Evolutionary conservation across 2,329 filamentous ascomycete genomes (phyloP).

Genomic region (Tolypocladium pustulatum): DNA sequence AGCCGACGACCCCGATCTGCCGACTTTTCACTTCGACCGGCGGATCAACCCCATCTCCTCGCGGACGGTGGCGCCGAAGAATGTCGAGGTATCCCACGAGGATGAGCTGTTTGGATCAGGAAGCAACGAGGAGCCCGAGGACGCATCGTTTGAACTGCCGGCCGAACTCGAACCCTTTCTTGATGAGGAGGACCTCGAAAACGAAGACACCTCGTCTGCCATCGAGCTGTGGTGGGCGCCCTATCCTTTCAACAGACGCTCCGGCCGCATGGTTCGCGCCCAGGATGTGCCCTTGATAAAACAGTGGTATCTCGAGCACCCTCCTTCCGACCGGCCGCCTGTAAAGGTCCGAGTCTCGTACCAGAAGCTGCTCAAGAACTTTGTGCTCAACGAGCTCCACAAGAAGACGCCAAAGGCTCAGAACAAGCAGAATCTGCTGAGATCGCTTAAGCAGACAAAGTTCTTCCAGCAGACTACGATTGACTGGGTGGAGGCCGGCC

Average conservation of each 20-base stretch:
- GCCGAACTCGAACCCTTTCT: conserved; percentile 77
- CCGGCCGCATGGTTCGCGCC: conserved; percentile 89
- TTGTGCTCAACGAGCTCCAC: conserved; percentile 91
- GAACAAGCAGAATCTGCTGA: conserved; percentile 85
- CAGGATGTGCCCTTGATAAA: conserved; percentile 96
- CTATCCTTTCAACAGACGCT: conserved; percentile 88
- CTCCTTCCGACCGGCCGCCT: conserved; percentile 71
- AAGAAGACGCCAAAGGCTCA: conserved; percentile 92
- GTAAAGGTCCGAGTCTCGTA: conserved; percentile 98
- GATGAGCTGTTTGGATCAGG: conserved; percentile 83
- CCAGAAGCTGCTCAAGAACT: conserved; percentile 94
- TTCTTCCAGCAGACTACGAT: conserved; percentile 99
- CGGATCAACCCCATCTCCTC: conserved; percentile 96
- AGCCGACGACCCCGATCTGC: conserved; percentile 77
- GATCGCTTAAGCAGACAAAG: conserved; percentile 87
- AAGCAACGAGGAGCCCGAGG: conserved; percentile 62
- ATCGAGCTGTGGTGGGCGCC: conserved; percentile 98
- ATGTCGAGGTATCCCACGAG: conserved; percentile 83
- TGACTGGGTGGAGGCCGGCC: conserved; percentile 96
- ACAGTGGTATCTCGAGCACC: conserved; percentile 97
- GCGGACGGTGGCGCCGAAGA: conserved; percentile 85
- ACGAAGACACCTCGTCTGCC: conserved; percentile 77
- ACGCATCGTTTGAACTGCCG: conserved; percentile 78
- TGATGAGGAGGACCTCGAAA: conserved; percentile 79
- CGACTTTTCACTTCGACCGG: conserved; percentile 97